These are phyloP conservation scores for Rhodofomes roseus DNA, from an alignment of 1,284 basidiomycete species.

Conservation along the genomic window DNA sequence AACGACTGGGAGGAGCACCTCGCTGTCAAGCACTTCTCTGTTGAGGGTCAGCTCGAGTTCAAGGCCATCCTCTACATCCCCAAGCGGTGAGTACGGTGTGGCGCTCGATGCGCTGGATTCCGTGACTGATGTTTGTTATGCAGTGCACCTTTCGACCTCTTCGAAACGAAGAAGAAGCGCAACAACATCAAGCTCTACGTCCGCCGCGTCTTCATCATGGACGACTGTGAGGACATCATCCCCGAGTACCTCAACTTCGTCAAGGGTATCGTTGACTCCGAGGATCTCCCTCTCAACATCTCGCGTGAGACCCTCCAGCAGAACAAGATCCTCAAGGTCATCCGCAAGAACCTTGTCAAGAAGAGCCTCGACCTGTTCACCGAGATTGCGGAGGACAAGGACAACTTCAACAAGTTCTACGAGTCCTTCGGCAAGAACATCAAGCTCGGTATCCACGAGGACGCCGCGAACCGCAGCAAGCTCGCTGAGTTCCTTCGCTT, in stretches of 20 bases:
- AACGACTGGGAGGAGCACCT: conserved; percentile 99
- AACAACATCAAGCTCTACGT: conserved; percentile 99
- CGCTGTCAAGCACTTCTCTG: conserved; percentile 99
- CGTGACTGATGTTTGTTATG: conserved; percentile 13
- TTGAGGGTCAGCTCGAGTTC: conserved; percentile 99
- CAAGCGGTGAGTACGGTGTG: conserved; percentile 67
- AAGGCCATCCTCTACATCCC: conserved; percentile 98
- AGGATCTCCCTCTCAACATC: conserved; percentile 99
- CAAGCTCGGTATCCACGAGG: conserved; percentile 99
- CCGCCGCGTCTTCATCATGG: conserved; percentile 99
- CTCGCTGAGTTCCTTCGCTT: conserved; percentile 99
- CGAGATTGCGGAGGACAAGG: conserved; percentile 99
- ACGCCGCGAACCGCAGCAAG: conserved; percentile 98
- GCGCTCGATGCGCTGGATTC: not conserved
- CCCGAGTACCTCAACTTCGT: conserved; percentile 99
- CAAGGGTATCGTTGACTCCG: conserved; percentile 99
- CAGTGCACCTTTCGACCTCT: conserved; percentile 97
- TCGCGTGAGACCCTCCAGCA: conserved; percentile 99
- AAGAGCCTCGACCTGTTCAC: conserved; percentile 94
- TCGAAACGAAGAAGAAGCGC: conserved; percentile 99
- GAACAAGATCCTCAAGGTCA: conserved; percentile 99
- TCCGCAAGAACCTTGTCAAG: conserved; percentile 98
- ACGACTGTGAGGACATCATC: conserved; percentile 99
- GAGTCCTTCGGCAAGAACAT: conserved; percentile 96
- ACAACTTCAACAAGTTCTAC: conserved; percentile 98